Evolutionary conservation across 2,329 filamentous ascomycete species (phyloP), one percentile per base, ranked within the genome.

Genomic region (Fonsecaea erecta): DNA sequence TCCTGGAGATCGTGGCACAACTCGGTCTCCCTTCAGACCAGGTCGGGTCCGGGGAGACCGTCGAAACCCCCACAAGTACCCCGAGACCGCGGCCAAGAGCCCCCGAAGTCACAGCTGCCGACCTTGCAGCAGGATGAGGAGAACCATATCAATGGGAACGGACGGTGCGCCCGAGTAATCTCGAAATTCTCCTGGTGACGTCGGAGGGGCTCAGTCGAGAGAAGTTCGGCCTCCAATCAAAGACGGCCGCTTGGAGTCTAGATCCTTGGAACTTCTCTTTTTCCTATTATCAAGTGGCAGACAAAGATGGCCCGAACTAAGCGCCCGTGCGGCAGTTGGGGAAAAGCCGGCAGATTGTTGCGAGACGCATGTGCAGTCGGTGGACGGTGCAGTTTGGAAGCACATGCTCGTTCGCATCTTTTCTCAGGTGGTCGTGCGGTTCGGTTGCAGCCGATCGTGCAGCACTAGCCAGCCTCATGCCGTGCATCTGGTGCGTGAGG

Each of bases 401-500:
- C 55, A 58, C 55, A 58, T 58, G 55, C 55, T 24, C 60, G 51
- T 52, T 24, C 48, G 12, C 53, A 32, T 18, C 48, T 62, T 48
- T 11, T 48, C 21, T 18, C n/a, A 55, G 52, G 24, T 14, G 2
- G 12, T 52, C 40, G 24, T 48, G 37, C 52, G 56, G 30, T n/a
- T 57, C 60, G 60, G 53, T 26, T 30, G 37, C 2, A 63, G 30
- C 30, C 60, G 40, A 63, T 54, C 52, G 16, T 30, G 53, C 43
- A 52, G 18, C 28, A 58, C n/a, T 21, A 48, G 37, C 37, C 14
- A 18, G 34, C 54, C 30, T 14, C 30, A 56, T 9, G n/a, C 40
- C 8, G 18, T 26, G 43, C 18, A 24, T 48, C 37, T n/a, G 14
- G 37, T n/a, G n/a, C 21, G 43, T 21, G 12, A 3, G 18, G 1